Evolutionary conservation across 2,329 filamentous ascomycete species (phyloP).

Genomic region (Mycosphaerella arachidis): DNA sequence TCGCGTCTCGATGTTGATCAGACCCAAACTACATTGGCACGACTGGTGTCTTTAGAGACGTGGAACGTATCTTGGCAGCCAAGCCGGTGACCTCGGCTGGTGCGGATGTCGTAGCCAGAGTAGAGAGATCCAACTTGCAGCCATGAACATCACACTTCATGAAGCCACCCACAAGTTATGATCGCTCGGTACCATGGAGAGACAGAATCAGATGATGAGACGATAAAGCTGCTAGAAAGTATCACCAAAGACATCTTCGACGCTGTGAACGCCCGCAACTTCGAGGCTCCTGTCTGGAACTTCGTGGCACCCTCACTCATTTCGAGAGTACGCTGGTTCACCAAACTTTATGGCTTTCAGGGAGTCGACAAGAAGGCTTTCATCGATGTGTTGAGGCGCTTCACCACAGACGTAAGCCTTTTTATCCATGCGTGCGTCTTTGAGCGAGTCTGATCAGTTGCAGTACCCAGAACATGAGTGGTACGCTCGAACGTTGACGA

Average conservation of each 20-base stretch:
- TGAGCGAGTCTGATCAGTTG: not conserved
- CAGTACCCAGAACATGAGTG: not conserved
- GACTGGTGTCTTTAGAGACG: too few species aligned
- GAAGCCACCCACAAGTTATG: not conserved
- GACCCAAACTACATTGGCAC: too few species aligned
- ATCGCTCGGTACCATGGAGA: not conserved
- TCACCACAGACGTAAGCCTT: not conserved
- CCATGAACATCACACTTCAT: too few species aligned
- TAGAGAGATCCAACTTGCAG: too few species aligned
- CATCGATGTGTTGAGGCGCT: not conserved
- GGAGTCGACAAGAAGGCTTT: not conserved
- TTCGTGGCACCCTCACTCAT: not conserved
- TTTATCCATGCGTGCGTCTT: not conserved
- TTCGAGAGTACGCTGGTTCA: not conserved
- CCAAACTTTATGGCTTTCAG: not conserved
- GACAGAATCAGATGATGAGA: not conserved
- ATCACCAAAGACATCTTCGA: not conserved
- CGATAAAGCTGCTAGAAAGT: not conserved
- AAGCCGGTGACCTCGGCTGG: too few species aligned
- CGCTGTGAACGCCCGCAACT: not conserved
- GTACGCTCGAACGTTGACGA: not conserved
- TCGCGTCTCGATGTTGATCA: too few species aligned
- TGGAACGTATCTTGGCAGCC: too few species aligned
- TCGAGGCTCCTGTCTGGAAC: not conserved
- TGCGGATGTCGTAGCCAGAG: too few species aligned